phyloP scores from a whole-genome alignment of 768 basidiomycete genomes.

The Lactarius pseudohatsudake region DNA sequence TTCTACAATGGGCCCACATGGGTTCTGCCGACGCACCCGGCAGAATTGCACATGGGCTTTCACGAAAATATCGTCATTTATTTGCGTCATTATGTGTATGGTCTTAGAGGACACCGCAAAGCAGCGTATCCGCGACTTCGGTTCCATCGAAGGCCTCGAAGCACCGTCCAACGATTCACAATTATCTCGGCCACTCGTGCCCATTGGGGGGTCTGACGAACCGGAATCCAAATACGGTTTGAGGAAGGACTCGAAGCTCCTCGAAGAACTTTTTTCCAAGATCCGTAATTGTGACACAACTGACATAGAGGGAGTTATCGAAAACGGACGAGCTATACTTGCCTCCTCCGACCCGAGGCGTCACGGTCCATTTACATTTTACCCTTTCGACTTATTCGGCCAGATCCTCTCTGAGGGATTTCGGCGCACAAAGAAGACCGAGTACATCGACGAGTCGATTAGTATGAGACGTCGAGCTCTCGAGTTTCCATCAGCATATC shows the following conservation, averaged over 20 bases:
- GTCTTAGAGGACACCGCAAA: neutral
- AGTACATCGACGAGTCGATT: conserved; percentile 3
- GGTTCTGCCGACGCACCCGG: no score
- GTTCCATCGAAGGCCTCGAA: neutral
- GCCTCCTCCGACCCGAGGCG: neutral
- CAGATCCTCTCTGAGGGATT: neutral
- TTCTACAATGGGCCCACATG: no score
- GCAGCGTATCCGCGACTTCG: neutral
- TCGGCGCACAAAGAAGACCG: neutral
- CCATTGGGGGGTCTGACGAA: neutral
- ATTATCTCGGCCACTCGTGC: neutral
- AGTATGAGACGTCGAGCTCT: neutral
- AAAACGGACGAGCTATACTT: neutral
- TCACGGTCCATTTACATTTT: neutral
- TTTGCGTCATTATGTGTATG: no score
- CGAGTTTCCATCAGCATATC: neutral
- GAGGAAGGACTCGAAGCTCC: neutral
- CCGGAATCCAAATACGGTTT: neutral
- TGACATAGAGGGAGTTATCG: neutral
- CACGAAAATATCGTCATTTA: no score
- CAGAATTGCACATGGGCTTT: no score
- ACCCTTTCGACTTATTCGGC: fast-evolving
- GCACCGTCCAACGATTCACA: neutral
- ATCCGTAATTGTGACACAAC: neutral
- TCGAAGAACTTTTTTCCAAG: neutral